phyloP scores from a whole-genome alignment of 2,329 filamentous ascomycete species.

The Juglanconis sp. region DNA sequence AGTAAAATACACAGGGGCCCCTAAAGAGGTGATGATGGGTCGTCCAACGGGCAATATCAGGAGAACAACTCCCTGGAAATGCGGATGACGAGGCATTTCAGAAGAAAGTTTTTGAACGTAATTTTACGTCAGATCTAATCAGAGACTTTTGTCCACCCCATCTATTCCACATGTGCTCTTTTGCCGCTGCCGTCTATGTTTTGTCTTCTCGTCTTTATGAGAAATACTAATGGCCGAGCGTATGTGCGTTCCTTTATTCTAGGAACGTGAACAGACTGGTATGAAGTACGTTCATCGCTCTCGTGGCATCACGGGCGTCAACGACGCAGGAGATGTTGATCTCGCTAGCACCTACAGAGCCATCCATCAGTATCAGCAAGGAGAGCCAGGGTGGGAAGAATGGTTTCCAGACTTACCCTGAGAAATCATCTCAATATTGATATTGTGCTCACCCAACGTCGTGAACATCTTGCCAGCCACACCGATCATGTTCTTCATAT shows the following conservation, averaged over 20 bases:
- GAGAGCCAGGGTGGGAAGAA: neutral
- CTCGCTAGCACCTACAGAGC: conserved; percentile 78
- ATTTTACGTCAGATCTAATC: neutral
- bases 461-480: conserved; percentile 94
- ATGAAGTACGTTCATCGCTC: conserved; percentile 93
- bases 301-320: conserved; percentile 82
- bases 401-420: conserved; percentile 63
- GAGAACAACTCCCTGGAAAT: no score
- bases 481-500: conserved; percentile 97
- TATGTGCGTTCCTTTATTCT: conserved; percentile 50
- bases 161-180: neutral
- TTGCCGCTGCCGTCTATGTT: neutral
- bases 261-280: conserved; percentile 96
- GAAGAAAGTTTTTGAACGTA: no score
- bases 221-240: neutral
- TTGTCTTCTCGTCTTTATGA: neutral
- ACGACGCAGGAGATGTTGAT: conserved; percentile 99
- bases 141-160: neutral
- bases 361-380: neutral
- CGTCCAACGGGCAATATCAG: no score
- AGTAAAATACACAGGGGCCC: no score
- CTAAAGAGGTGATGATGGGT: no score
- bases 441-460: conserved; percentile 84
- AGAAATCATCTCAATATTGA: conserved; percentile 99
- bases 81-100: no score